Base-by-base conservation (phyloP, 2,329 filamentous ascomycete genomes). In the Aspergillus viridinutans region DNA sequence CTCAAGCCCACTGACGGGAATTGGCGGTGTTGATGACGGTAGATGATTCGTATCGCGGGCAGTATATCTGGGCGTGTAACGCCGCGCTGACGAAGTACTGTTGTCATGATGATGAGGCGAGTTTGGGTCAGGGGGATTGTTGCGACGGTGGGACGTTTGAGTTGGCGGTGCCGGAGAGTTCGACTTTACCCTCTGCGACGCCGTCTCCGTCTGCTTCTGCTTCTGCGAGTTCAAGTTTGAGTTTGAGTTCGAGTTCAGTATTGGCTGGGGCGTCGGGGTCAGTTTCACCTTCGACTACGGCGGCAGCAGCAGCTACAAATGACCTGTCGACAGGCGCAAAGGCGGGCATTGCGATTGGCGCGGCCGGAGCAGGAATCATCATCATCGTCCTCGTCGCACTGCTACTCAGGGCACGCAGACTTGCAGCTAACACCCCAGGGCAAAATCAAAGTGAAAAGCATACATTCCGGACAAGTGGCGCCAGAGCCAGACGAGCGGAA, bases 301-400 rank as follows among this genome's bases (percentile, higher is more conserved):
- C 29, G 10, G 14, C 32, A 38, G 12, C 32, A 35, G 10, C 10
- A 17, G 32, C 3, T 2, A 17, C 32, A 17, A 4, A 4, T 3
- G 6, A 12, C 21, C 49, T 60, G 25, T 58, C 58, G 0, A 42
- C 52, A 1, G 55, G 58, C 14, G 58, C 55, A 28, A 58, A 58
- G 28, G 58, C 55, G 14, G 58, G 58, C 8, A 55, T 60, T 8
- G 58, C 53, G 4, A 40, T 52, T 28, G 58, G 55, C 21, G 58
- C 45, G 17, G 35, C 52, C 1, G 52, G 35, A 2, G 58, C 52
- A 8, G 52, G 35, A 2, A 14, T 60, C 4, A 50, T 53, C n/a
- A n/a, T 60, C n/a, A 40, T 56, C 52, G 58, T 49, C 20, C 40
- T 38, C 50, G 47, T 17, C 25, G 43, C 6, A 43, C 32, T 38